Evolutionary conservation across 805 yeast species (phyloP).

Genomic region (Clavispora carvajalis): DNA sequence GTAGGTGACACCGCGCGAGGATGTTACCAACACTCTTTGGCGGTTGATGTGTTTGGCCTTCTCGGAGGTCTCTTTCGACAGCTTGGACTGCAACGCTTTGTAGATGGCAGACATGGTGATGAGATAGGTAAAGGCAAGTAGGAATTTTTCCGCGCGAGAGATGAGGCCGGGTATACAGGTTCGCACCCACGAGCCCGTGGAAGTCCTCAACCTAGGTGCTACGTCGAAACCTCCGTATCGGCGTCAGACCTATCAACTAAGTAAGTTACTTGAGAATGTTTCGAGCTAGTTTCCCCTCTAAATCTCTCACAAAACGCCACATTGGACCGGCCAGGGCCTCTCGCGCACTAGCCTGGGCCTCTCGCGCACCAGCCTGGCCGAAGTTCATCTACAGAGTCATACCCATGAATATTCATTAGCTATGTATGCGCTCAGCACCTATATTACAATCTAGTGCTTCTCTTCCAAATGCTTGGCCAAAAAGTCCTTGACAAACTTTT

Average conservation of each 20-base stretch:
- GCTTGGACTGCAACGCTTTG: constrained; percentile 40
- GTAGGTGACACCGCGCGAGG: constrained; percentile 91
- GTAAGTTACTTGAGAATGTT: no score
- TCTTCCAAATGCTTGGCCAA: constrained; percentile 45
- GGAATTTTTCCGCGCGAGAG: constrained; percentile 8
- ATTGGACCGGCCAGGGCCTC: no score
- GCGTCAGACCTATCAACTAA: no score
- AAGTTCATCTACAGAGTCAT: not conserved
- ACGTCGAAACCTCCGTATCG: no score
- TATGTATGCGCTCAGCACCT: not conserved
- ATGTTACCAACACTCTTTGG: constrained; percentile 82
- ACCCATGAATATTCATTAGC: constrained; percentile 1
- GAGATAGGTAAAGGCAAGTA: not conserved
- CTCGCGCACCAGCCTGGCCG: no score
- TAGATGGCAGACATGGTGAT: constrained; percentile 39
- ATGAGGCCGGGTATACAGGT: constrained; percentile 2
- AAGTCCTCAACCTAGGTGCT: no score
- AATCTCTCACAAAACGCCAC: no score
- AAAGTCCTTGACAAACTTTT: constrained; percentile 68
- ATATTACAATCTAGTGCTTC: constrained; percentile 10
- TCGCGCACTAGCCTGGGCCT: no score
- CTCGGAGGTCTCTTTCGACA: constrained; percentile 44
- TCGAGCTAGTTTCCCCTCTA: no score
- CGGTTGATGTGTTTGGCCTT: constrained; percentile 65
- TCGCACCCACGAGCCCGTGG: not conserved